Evolutionary conservation across 2,329 filamentous ascomycete species (phyloP), one percentile per base, ranked within the genome.

Genomic region (Cytospora schulzeri): DNA sequence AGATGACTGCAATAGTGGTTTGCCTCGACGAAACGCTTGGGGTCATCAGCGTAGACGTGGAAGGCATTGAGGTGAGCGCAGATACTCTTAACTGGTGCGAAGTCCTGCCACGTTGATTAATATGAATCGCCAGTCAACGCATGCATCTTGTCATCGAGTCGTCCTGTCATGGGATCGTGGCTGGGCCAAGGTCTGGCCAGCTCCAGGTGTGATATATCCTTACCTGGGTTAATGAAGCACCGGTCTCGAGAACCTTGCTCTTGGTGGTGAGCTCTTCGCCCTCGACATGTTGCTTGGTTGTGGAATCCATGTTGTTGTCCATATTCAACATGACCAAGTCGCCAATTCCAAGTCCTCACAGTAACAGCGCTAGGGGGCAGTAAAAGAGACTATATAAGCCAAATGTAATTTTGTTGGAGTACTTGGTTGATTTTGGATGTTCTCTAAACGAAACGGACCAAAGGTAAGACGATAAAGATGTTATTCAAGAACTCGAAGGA

Each of bases 61-160:
- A 93, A 93, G n/a, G 91, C 92, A 71, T 95, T 93, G 1, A 96
- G 81, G 72, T 94, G 91, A 1, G 91, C 91, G 76, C 92, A 95
- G 57, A 96, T 84, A 60, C 87, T 85, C 71, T 91, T 89, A 8
- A 92, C 76, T 0, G 92, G 91, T 0, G 83, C 79, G 74, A 96
- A 92, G 68, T 86, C 83, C 83, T 88, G 62, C 8, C 12, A 15
- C 26, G 45, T 35, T 12, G 29, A 11, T 26, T 8, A 24, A 48
- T 14, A 15, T 35, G 29, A 1, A 19, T 51, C n/a, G 9, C 2
- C 7, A 29, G 7, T 17, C 12, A n/a, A 2, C 11, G 15, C 12
- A 45, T 26, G 5, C 29, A 12, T 3, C 4, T 17, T 17, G 45
- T 22, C 4, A 12, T 60, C 4, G 3, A 7, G 33, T 35, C 33